Evolutionary conservation across 805 yeast genomes (phyloP).

Genomic region (Candida ascalaphidarum): DNA sequence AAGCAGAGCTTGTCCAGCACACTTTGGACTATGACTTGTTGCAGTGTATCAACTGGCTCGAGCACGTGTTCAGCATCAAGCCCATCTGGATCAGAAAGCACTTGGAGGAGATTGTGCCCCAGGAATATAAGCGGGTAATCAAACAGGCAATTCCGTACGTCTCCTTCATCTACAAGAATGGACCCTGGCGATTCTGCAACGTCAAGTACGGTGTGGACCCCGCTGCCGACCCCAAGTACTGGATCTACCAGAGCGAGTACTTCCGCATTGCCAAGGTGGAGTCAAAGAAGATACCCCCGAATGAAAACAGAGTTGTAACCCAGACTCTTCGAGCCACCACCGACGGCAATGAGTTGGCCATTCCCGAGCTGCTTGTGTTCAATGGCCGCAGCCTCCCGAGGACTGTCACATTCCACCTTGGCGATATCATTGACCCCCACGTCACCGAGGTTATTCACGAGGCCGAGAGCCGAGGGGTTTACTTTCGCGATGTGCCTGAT

Average conservation of each 20-base stretch:
- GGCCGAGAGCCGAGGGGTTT: slow-evolving; percentile 24
- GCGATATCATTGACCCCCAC: slow-evolving; percentile 70
- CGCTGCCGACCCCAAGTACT: slow-evolving; percentile 39
- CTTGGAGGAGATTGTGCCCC: slow-evolving; percentile 47
- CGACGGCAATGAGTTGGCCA: slow-evolving; percentile 8
- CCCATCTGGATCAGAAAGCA: slow-evolving; percentile 86
- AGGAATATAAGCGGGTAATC: slow-evolving; percentile 35
- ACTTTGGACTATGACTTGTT: slow-evolving; percentile 23
- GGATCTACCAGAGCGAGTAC: slow-evolving; percentile 76
- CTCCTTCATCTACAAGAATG: slow-evolving; percentile 73
- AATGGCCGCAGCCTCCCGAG: slow-evolving; percentile 65
- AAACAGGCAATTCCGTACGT: slow-evolving; percentile 80
- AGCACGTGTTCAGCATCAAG: slow-evolving; percentile 50
- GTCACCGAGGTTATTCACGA: slow-evolving; percentile 42
- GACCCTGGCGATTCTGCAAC: slow-evolving; percentile 92
- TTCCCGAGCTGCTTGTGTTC: slow-evolving; percentile 43
- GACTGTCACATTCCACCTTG: slow-evolving; percentile 68
- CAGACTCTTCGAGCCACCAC: slow-evolving; percentile 12
- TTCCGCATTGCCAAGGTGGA: slow-evolving; percentile 41
- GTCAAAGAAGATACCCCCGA: slow-evolving; percentile 5
- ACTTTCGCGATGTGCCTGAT: slow-evolving; percentile 26
- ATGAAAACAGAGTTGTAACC: slow-evolving; percentile 14
- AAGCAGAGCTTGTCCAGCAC: slow-evolving; percentile 24
- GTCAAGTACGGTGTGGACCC: slow-evolving; percentile 79
- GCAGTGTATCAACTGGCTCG: slow-evolving; percentile 36